Conservation (phyloP, 176 grass and related monocot species). For the Otatea glauca region DNA sequence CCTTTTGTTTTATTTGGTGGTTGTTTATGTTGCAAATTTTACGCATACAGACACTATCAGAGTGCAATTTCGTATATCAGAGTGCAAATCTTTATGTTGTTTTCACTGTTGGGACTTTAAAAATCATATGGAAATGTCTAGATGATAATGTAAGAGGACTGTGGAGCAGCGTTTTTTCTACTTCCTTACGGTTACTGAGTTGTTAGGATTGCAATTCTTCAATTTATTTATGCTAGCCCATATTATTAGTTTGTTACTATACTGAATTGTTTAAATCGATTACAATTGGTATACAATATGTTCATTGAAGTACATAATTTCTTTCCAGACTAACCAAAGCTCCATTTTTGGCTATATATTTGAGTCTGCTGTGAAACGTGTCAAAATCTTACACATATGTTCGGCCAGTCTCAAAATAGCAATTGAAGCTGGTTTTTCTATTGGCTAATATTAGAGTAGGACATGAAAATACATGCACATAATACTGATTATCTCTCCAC, state of each 20-base stretch:
- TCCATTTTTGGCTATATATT: not conserved
- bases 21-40: slow-evolving; percentile 23
- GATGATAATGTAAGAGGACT: not conserved
- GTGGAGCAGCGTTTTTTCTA: not conserved
- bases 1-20: not conserved
- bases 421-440: not conserved
- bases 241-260: not conserved
- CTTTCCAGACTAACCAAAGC: not conserved
- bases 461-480: not conserved
- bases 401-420: not conserved
- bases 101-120: not conserved
- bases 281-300: not conserved
- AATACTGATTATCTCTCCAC: too few relatives aligned
- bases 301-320: not conserved
- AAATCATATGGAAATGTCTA: not conserved
- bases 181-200: not conserved
- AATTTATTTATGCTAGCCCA: not conserved
- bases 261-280: not conserved
- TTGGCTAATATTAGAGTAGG: not conserved
- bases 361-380: slow-evolving; percentile 1
- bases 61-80: not conserved
- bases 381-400: not conserved
- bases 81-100: not conserved
- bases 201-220: not conserved
- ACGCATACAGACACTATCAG: not conserved